Conservation (phyloP, 1,139 yeast genomes). For the Nakaseomyces kungkrabaensis region DNA sequence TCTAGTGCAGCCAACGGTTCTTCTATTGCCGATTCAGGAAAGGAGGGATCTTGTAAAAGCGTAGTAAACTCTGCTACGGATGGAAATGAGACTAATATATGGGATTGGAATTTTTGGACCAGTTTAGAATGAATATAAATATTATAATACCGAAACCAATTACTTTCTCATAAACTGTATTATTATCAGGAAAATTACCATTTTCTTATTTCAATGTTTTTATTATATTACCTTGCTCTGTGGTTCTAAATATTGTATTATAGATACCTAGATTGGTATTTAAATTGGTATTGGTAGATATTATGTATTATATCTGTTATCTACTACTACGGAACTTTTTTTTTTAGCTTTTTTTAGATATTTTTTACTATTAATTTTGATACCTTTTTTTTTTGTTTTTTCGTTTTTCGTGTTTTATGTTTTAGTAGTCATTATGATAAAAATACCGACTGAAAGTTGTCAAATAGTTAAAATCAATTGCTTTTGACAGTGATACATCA, state of each 20-base stretch:
- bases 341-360: not conserved
- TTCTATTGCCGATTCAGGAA: not conserved
- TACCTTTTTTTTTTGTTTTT: not conserved
- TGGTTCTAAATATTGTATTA: not conserved
- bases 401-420: no score
- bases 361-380: not conserved
- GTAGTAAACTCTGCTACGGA: slow-evolving; percentile 7
- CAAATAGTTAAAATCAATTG: no score
- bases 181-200: no score
- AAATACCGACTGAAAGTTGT: no score
- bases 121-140: slow-evolving; percentile 1
- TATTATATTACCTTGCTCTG: not conserved
- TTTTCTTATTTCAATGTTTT: no score
- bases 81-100: slow-evolving; percentile 11
- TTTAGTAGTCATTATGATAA: no score
- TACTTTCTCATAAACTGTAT: no score
- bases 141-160: no score
- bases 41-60: slow-evolving; percentile 1
- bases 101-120: slow-evolving; percentile 29
- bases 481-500: no score
- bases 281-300: not conserved
- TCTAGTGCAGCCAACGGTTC: not conserved
- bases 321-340: not conserved
- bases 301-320: not conserved
- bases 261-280: not conserved